Percentiles rank a stretch among this genome's conserved stretches.
phyloP scores from a whole-genome alignment of 306 rosid genomes.

The Trifolium subterraneum region DNA sequence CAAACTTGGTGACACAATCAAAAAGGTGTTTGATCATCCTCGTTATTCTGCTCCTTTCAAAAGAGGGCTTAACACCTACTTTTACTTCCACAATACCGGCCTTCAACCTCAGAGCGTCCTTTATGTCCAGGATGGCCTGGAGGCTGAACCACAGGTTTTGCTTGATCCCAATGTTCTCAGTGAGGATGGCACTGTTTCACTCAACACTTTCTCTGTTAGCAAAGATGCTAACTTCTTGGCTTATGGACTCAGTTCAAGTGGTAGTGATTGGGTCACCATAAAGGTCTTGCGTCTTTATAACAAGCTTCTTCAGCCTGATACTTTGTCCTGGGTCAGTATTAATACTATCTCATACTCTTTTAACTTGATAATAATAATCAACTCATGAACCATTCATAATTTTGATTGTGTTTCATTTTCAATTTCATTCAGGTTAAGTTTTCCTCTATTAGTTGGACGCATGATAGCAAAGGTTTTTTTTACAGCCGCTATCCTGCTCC shows the following conservation, averaged over 20 bases:
- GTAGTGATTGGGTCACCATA: constrained; percentile 90
- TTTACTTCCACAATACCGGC: constrained; percentile 85
- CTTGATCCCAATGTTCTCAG: constrained; percentile 87
- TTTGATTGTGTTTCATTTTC: background rate
- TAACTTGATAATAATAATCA: background rate
- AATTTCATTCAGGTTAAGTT: constrained; percentile 71
- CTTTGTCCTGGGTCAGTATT: constrained; percentile 78
- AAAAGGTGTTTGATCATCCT: constrained; percentile 80
- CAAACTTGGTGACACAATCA: constrained; percentile 65
- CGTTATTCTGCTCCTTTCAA: constrained; percentile 75
- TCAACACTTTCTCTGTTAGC: constrained; percentile 58
- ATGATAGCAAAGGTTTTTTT: constrained; percentile 87
- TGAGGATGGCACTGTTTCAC: constrained; percentile 79
- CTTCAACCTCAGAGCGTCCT: constrained; percentile 84
- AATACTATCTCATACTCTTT: background rate
- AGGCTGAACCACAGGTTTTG: constrained; percentile 68
- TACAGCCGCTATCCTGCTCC: constrained; percentile 85
- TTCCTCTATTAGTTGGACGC: constrained; percentile 84
- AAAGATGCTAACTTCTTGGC: constrained; percentile 80
- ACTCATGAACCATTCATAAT: background rate
- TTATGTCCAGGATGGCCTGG: constrained; percentile 75
- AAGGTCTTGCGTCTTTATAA: constrained; percentile 69
- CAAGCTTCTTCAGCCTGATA: constrained; percentile 56
- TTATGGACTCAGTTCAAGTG: constrained; percentile 85
- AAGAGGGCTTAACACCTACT: constrained; percentile 58